Evolutionary conservation across 345 rosid genomes (phyloP), one percentile per base, ranked within the genome.

Genomic region (Populus tremula): DNA sequence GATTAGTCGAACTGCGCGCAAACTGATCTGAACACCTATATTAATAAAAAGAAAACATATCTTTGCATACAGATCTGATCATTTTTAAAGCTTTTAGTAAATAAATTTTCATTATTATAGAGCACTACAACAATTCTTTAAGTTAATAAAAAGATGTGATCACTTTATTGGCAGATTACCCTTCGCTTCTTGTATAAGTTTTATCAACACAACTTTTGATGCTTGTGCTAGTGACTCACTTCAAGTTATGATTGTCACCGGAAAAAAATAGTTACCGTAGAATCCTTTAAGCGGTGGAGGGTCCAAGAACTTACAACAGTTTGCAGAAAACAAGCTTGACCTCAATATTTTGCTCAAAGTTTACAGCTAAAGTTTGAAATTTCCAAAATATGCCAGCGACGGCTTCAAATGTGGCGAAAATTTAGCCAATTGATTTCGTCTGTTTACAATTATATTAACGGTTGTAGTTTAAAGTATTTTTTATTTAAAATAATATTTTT

Each of bases 181-280:
- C 78, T 88, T 90, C 1, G 92, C 87, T 72, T 83, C 84, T 69
- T 84, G 87, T 53, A 91, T 87, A 61, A 88, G 61, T 63, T 81
- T 83, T 50, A 89, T 84, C 80, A 83, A 92, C 14, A 86, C 89
- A 2, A 62, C 17, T 6, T 49, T 56, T 8, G 91, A 73, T 27
- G 82, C 82, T 31, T 79, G 69, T 73, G 69, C 54, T 9, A 87
- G 56, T 43, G 77, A 65, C 20, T 84, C 83, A 14, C 84, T 80
- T 8, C 86, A 74, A 62, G 85, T 81, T 35, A 86, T 72, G 61
- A 88, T 74, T 1, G 87, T 89, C 63, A 91, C 90, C 0, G 93
- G 93, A 74, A 86, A 92, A 87, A 91, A 88, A 64, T 91, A 89
- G 82, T 92, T 90, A 3, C 97, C 93, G 39, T 92, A 90, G 83